These are phyloP conservation scores for Gossypium gossypioides DNA, from an alignment of 441 rosid genomes.

Conservation along the genomic window DNA sequence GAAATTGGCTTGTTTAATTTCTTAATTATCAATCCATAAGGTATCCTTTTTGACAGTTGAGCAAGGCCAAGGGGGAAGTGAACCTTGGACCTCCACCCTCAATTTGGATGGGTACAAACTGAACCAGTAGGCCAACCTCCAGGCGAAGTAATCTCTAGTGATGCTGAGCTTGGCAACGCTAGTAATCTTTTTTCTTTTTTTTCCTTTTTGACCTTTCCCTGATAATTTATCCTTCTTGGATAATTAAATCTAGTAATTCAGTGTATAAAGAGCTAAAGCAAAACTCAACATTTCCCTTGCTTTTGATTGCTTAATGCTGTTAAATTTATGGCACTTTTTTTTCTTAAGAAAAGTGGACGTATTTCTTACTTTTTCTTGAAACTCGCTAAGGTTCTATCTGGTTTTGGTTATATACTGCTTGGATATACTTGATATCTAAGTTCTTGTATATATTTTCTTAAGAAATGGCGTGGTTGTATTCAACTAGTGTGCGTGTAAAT, in stretches of 20 bases:
- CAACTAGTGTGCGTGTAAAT: background rate
- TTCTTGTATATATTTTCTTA: background rate
- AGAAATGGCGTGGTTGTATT: background rate
- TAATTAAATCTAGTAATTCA: background rate
- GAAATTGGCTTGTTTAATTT: background rate
- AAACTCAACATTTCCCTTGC: background rate
- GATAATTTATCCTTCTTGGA: background rate
- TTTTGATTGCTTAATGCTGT: conserved; percentile 3
- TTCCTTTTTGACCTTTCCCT: background rate
- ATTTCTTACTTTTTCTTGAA: background rate
- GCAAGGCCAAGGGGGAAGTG: background rate
- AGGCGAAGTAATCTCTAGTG: background rate
- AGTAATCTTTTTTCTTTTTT: background rate
- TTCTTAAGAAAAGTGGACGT: background rate
- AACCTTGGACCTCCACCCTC: conserved; percentile 5
- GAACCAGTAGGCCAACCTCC: background rate
- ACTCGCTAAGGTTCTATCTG: background rate
- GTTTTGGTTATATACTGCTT: background rate
- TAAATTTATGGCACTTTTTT: background rate
- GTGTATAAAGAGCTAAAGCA: background rate
- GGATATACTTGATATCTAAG: background rate
- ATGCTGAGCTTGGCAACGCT: background rate
- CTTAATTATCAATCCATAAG: background rate
- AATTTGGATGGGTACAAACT: background rate
- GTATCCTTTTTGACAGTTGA: background rate